Conservation (phyloP, 441 rosid genomes). For the Pelargonium citronellum region DNA sequence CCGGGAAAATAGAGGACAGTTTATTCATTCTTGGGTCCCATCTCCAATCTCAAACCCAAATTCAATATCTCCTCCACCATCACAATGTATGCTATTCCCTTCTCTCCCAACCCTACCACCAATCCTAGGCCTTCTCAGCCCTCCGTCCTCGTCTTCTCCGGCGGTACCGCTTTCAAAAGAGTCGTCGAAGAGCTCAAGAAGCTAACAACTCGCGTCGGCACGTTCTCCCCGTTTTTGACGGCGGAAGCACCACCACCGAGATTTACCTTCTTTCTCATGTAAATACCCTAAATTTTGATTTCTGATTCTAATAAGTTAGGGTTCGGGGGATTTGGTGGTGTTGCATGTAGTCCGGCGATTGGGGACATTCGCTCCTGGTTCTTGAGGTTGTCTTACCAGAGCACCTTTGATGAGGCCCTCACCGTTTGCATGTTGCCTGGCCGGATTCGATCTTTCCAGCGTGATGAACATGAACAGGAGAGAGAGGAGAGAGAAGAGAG, state of each 20-base stretch:
- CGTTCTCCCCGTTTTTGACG: slow-evolving; percentile 92
- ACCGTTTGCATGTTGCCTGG: slow-evolving; percentile 88
- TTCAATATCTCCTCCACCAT: neutral
- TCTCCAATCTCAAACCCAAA: slow-evolving; percentile 65
- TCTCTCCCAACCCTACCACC: slow-evolving; percentile 17
- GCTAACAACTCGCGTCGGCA: slow-evolving; percentile 73
- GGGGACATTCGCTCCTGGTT: slow-evolving; percentile 94
- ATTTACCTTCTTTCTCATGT: slow-evolving; percentile 30
- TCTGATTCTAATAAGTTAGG: neutral
- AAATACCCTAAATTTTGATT: too few relatives aligned
- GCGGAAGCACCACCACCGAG: slow-evolving; percentile 94
- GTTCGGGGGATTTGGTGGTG: neutral
- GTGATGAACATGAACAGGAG: too few relatives aligned
- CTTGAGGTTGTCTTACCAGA: slow-evolving; percentile 78
- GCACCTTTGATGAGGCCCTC: slow-evolving; percentile 77
- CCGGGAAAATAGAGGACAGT: too few relatives aligned
- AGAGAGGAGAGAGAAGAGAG: too few relatives aligned
- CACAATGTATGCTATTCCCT: slow-evolving; percentile 32
- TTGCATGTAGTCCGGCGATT: slow-evolving; percentile 83
- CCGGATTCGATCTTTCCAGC: too few relatives aligned
- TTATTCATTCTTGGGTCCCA: too few relatives aligned
- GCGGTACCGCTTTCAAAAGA: slow-evolving; percentile 91
- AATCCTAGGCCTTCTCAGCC: slow-evolving; percentile 43
- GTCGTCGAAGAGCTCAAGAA: slow-evolving; percentile 89
- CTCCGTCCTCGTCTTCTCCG: slow-evolving; percentile 84